phyloP scores from a whole-genome alignment of 495 filamentous ascomycete species.

The Aspergillus ostianus region DNA sequence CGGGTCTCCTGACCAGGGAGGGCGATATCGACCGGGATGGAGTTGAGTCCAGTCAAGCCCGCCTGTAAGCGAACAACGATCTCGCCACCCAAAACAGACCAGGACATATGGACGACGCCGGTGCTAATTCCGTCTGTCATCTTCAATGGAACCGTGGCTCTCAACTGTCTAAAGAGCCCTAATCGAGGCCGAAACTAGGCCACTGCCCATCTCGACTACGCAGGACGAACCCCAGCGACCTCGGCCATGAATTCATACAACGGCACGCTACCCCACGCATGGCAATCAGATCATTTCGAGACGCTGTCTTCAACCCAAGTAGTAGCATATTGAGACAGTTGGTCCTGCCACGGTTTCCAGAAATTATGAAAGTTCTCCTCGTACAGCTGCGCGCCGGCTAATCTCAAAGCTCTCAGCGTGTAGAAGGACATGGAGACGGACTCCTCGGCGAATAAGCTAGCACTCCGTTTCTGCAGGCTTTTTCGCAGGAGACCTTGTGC shows the following conservation, averaged over 20 bases:
- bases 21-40: background rate
- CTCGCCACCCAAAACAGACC: background rate
- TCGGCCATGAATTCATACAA: conserved; percentile 41
- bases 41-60: background rate
- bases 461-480: conserved; percentile 12
- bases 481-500: conserved; percentile 20
- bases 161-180: conserved; percentile 19
- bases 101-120: background rate
- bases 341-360: conserved; percentile 32
- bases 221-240: conserved; percentile 29
- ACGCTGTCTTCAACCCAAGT: conserved; percentile 45
- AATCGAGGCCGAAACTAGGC: conserved; percentile 33
- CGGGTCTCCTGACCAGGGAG: background rate
- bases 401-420: conserved; percentile 30
- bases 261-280: conserved; percentile 44
- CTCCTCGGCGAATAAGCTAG: conserved; percentile 30
- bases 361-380: conserved; percentile 27
- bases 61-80: background rate
- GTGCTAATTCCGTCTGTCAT: background rate
- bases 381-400: conserved; percentile 26
- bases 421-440: conserved; percentile 44
- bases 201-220: conserved; percentile 24
- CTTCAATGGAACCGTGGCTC: conserved; percentile 27
- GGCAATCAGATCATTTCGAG: conserved; percentile 38
- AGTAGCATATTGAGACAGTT: conserved; percentile 35